Evolutionary conservation across 805 yeast genomes (phyloP).

Genomic region (Nakazawaea ernobii): DNA sequence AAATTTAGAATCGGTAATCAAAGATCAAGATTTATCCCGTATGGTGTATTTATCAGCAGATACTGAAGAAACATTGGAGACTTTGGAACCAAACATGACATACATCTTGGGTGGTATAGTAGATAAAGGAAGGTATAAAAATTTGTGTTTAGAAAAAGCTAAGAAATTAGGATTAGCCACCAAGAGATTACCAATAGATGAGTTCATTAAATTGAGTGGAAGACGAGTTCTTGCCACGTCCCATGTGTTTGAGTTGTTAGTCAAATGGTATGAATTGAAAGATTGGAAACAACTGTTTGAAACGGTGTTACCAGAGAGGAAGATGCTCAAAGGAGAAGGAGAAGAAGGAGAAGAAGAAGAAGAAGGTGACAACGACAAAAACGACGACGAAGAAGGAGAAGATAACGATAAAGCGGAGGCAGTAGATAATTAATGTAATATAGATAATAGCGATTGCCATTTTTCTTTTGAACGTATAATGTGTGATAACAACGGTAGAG

Average conservation of each 20-base stretch:
- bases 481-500: no score
- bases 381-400: background rate
- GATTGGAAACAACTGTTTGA: constrained; percentile 90
- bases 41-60: constrained; percentile 81
- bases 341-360: constrained; percentile 11
- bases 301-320: constrained; percentile 79
- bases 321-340: constrained; percentile 31
- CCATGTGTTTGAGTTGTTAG: constrained; percentile 85
- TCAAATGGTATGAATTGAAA: constrained; percentile 69
- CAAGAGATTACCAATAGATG: constrained; percentile 81
- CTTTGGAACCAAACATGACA: constrained; percentile 61
- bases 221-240: constrained; percentile 88
- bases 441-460: no score
- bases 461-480: background rate
- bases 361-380: constrained; percentile 11
- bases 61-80: constrained; percentile 62
- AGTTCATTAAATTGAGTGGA: constrained; percentile 76
- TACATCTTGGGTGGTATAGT: constrained; percentile 95
- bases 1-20: constrained; percentile 26
- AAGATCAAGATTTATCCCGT: constrained; percentile 29
- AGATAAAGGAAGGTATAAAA: constrained; percentile 86
- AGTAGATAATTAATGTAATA: background rate
- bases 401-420: background rate
- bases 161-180: constrained; percentile 62
- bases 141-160: constrained; percentile 78